Base-by-base conservation (phyloP, 345 rosid genomes). In the Rhizophora mangle region DNA sequence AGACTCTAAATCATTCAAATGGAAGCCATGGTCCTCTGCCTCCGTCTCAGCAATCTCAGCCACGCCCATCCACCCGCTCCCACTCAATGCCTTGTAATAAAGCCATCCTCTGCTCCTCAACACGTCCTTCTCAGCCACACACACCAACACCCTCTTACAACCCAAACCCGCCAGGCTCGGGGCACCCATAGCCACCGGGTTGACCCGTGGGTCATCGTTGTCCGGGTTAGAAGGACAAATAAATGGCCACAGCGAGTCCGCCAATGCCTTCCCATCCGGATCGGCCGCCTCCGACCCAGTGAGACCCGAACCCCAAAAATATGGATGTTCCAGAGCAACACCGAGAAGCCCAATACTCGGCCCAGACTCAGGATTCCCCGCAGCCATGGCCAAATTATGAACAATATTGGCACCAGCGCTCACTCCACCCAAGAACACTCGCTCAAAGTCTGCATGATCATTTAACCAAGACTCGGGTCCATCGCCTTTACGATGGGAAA, bases 221-320 rank as follows among this genome's bases (percentile, higher is more conserved):
- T 80, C 80, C 10, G 85, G 87, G 53, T 67, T 80, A 3, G 79
- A 76, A 0, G 83, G 76, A n/a, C 84, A 79, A n/a, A 73, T 22
- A 11, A 84, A 74, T 16, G 83, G 81, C 91, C 95, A 88, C 32
- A 84, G 13, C 3, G 71, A 32, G 0, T 74, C 92, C 29, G 74
- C 16, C 6, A 29, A 2, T 0, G 66, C 80, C 76, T 78, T 83
- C 62, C 2, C 54, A 0, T 60, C 82, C 2, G 72, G 80, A 19
- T 84, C 68, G 20, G 63, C 32, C 2, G 68, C 30, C 53, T 68
- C 64, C 7, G 56, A 39, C 9, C 69, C 67, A 16, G n/a, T n/a
- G n/a, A 46, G 39, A 9, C 56, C 64, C 30, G 72, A 62, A 30
- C 78, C 78, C 73, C 65, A 74, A 26, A 68, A 68, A 52, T 60